These are phyloP conservation scores for Claviceps lovelessii DNA, from an alignment of 2,329 filamentous ascomycete species.

Conservation along the genomic window DNA sequence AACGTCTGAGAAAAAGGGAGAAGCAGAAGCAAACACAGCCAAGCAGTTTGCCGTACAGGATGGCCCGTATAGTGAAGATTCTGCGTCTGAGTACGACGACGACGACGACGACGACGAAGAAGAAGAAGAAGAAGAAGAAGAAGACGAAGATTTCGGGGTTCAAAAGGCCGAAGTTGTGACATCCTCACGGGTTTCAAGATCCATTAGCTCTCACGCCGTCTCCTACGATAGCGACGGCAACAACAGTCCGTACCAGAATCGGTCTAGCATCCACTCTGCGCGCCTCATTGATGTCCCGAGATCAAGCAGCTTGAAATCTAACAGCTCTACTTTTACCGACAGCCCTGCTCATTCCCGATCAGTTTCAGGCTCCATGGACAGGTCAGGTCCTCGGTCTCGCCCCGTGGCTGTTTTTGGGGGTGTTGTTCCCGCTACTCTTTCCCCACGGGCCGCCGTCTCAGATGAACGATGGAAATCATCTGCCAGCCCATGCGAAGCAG, in stretches of 20 bases:
- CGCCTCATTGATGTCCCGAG: conserved; percentile 43
- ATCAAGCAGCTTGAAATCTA: conserved; percentile 31
- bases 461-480: conserved; percentile 12
- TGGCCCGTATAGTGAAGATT: neutral
- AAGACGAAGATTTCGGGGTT: conserved; percentile 32
- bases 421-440: conserved; percentile 21
- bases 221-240: conserved; percentile 33
- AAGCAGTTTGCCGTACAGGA: neutral
- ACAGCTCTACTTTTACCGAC: conserved; percentile 21
- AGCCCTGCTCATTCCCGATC: conserved; percentile 36
- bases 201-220: conserved; percentile 35
- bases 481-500: neutral
- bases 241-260: conserved; percentile 22
- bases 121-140: conserved; percentile 1
- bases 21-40: neutral
- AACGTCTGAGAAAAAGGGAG: conserved; percentile 1
- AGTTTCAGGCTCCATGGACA: conserved; percentile 34
- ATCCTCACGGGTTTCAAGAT: conserved; percentile 40
- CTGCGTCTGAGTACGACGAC: conserved; percentile 11
- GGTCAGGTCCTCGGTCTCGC: conserved; percentile 27
- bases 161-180: conserved; percentile 46
- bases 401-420: conserved; percentile 26
- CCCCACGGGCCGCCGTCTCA: conserved; percentile 23
- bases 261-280: conserved; percentile 39
- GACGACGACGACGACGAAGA: conserved; percentile 25